A percentile compares a stretch with the other conserved stretches of the same genome.
Conservation (phyloP, 352 stramenopile species). For the Phytophthora ohioensis region DNA sequence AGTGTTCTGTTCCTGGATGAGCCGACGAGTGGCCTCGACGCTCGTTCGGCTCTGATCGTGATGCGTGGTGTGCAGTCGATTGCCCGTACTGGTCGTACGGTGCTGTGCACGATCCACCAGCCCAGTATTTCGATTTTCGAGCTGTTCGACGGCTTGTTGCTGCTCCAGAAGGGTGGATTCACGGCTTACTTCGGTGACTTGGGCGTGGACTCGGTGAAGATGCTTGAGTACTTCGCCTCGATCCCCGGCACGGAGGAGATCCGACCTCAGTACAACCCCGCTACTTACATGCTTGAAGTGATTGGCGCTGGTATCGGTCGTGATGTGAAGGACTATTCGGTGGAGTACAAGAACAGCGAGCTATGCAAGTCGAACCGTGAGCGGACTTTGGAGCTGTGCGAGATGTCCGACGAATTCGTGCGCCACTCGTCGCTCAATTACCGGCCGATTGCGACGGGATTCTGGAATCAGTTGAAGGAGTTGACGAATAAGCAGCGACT, state of each 20-base stretch:
- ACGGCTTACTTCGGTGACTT: too few species aligned
- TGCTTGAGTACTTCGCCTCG: too few species aligned
- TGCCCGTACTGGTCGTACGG: conserved; percentile 84
- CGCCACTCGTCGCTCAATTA: conserved; percentile 60
- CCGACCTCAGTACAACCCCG: conserved; percentile 84
- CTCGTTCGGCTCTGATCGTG: conserved; percentile 52
- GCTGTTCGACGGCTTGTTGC: conserved; percentile 89
- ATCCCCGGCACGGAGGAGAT: too few species aligned
- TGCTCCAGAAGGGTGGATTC: too few species aligned
- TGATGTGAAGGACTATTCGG: conserved; percentile 61
- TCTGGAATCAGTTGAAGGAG: conserved; percentile 50
- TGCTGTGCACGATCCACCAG: conserved; percentile 67
- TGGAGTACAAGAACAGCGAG: conserved; percentile 58
- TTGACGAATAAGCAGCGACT: conserved; percentile 49
- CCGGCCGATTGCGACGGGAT: conserved; percentile 45
- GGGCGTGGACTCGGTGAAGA: too few species aligned
- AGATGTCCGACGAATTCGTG: conserved; percentile 38
- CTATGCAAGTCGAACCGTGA: conserved; percentile 37
- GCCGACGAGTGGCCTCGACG: conserved; percentile 90
- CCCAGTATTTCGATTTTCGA: conserved; percentile 23
- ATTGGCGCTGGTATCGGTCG: conserved; percentile 75
- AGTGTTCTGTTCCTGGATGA: conserved; percentile 95
- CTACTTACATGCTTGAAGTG: conserved; percentile 90
- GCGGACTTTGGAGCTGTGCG: conserved; percentile 23
- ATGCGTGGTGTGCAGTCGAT: conserved; percentile 82